phyloP scores from a whole-genome alignment of 768 basidiomycete species.

The Lactifluus hygrophoroides region DNA sequence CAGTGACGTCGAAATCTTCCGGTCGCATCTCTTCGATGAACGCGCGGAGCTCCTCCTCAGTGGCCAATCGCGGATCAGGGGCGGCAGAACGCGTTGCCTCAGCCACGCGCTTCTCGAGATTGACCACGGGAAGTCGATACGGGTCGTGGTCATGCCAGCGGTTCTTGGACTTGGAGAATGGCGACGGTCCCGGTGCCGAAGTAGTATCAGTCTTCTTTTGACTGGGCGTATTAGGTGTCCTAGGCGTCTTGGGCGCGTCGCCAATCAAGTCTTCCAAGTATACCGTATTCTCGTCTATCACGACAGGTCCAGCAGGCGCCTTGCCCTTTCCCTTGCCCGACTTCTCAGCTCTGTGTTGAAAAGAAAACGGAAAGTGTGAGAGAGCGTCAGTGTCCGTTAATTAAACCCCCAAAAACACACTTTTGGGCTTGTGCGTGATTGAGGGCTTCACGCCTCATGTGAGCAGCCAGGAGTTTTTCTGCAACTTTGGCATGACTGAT shows the following conservation, averaged over 20 bases:
- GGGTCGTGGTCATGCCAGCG: conserved; percentile 80
- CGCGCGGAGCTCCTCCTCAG: conserved; percentile 84
- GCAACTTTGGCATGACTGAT: conserved; percentile 80
- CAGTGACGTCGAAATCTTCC: conserved; percentile 88
- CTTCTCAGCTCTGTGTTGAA: conserved; percentile 4
- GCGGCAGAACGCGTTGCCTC: conserved; percentile 50
- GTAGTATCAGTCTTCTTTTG: conserved; percentile 22
- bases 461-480: conserved; percentile 86
- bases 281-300: conserved; percentile 63
- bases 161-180: conserved; percentile 48
- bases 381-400: not conserved
- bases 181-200: conserved; percentile 30
- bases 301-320: conserved; percentile 36
- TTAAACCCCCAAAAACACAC: conserved; percentile 28
- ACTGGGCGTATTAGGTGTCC: conserved; percentile 27
- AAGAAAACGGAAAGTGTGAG: not conserved
- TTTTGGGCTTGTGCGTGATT: conserved; percentile 42
- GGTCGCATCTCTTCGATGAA: conserved; percentile 97
- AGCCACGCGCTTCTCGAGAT: conserved; percentile 54
- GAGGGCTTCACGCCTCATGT: conserved; percentile 83
- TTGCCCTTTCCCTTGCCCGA: conserved; percentile 39
- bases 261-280: conserved; percentile 83
- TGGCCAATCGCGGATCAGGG: conserved; percentile 90
- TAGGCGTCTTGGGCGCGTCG: conserved; percentile 45
- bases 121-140: conserved; percentile 81